Percentiles rank a stretch among this genome's conserved stretches.
Evolutionary conservation across 805 yeast genomes (phyloP).

Genomic region (Saccharomycopsis synnaedendra): DNA sequence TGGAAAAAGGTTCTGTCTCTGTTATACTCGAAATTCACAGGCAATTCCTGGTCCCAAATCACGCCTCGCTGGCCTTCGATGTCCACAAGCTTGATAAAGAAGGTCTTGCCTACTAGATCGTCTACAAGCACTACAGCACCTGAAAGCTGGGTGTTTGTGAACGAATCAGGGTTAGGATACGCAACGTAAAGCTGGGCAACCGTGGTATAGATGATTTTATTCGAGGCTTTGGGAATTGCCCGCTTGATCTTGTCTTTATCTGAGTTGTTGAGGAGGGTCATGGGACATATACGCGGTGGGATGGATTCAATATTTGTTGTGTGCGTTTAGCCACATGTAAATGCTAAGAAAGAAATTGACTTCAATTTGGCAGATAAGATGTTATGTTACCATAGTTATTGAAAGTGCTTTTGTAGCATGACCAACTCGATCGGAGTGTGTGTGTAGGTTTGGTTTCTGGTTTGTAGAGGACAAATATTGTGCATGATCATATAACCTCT

Average conservation of each 20-base stretch:
- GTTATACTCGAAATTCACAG: constrained; percentile 75
- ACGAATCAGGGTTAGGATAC: constrained; percentile 66
- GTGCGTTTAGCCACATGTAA: no score
- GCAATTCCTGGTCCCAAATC: constrained; percentile 94
- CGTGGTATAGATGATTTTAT: constrained; percentile 82
- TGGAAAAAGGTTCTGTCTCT: constrained; percentile 95
- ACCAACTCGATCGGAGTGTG: no score
- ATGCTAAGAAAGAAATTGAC: no score
- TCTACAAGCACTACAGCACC: constrained; percentile 87
- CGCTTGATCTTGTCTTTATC: constrained; percentile 89
- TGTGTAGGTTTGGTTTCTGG: no score
- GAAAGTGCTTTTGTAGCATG: no score
- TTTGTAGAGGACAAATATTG: no score
- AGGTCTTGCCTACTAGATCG: constrained; percentile 90
- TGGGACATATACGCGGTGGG: constrained; percentile 5
- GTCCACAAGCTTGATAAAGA: constrained; percentile 83
- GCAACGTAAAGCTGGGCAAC: constrained; percentile 86
- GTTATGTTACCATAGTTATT: no score
- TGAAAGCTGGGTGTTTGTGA: constrained; percentile 81
- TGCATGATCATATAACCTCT: no score
- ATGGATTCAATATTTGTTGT: no score
- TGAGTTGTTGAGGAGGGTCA: constrained; percentile 33
- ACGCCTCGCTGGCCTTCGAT: constrained; percentile 71
- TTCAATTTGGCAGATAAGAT: no score
- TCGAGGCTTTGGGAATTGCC: constrained; percentile 77